Conservation (phyloP, 2,329 filamentous ascomycete species). For the Beauveria brongniartii region DNA sequence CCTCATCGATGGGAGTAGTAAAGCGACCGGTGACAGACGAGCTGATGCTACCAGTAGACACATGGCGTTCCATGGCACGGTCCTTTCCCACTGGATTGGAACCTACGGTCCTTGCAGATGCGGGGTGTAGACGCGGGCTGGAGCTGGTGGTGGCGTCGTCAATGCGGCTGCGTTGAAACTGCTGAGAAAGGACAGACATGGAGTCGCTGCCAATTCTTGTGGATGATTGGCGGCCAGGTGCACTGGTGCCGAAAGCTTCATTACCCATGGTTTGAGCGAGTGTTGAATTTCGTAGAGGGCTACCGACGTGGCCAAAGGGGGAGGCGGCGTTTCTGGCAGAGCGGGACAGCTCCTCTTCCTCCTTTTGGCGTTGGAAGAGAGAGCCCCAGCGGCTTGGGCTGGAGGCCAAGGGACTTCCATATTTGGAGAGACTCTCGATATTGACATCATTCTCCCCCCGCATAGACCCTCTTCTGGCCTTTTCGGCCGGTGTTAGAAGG, state of each 20-base stretch:
- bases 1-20: constrained; percentile 58
- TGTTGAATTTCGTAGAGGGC: constrained; percentile 55
- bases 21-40: constrained; percentile 48
- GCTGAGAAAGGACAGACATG: constrained; percentile 52
- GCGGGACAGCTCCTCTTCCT: constrained; percentile 43
- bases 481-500: constrained; percentile 58
- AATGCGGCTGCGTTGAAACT: constrained; percentile 52
- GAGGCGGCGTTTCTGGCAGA: constrained; percentile 34
- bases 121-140: constrained; percentile 45
- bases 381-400: constrained; percentile 56
- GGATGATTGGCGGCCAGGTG: constrained; percentile 30
- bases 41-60: constrained; percentile 51
- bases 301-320: constrained; percentile 59
- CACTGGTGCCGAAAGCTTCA: constrained; percentile 26
- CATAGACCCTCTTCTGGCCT: constrained; percentile 54
- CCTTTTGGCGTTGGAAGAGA: constrained; percentile 51
- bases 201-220: constrained; percentile 39
- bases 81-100: constrained; percentile 34
- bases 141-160: constrained; percentile 36
- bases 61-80: constrained; percentile 45
- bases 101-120: constrained; percentile 33
- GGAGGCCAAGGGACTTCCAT: constrained; percentile 51
- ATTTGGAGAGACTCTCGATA: constrained; percentile 44
- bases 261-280: constrained; percentile 51
- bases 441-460: constrained; percentile 45